Base-by-base conservation (phyloP, 2,329 filamentous ascomycete genomes). In the Juglanconis sp. region DNA sequence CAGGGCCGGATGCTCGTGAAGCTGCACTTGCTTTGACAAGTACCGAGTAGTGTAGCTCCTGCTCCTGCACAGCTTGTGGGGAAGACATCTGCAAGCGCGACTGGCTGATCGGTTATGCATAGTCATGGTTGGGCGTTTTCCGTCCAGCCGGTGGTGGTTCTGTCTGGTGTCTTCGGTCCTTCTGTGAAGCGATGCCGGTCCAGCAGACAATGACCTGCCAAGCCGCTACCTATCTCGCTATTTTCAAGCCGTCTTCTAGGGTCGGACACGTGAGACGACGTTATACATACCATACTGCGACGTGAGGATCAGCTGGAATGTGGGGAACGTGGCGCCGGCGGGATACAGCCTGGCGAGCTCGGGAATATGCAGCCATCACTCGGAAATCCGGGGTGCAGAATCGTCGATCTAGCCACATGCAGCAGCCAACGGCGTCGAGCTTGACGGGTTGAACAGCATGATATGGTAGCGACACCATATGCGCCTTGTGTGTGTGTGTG, bases 321-420 rank as follows among this genome's bases (percentile, higher is more conserved):
- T 54, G 57, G 61, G 44, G 31, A 51, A 44, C 52, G 51, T 55
- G 58, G 58, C 54, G 50, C 49, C 53, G 53, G 47, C 34, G 55
- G 38, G 32, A 38, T 8, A 48, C 36, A 35, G 48, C 48, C 50
- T 36, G 46, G 50, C 15, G 11, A 38, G 9, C 49, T 17, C 7
- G 49, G 53, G 46, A 49, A 44, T n/a, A 42, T 51, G 50, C 50
- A 50, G 46, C 36, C 53, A 13, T 34, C 11, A 40, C 11, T 46
- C 10, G 36, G 17, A 36, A 57, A 53, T 52, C 51, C 36, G 50
- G 50, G 50, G 53, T 56, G 46, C 56, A 53, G 44, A 13, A 36
- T 51, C 17, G 17, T 24, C 17, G 17, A 24, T 24, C 17, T 34
- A 53, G 49, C 42, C 54, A 40, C n/a, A 40, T 17, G 32, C 9